Evolutionary conservation across 1,139 yeast species (phyloP).

Genomic region (Nakaseomyces sp.): DNA sequence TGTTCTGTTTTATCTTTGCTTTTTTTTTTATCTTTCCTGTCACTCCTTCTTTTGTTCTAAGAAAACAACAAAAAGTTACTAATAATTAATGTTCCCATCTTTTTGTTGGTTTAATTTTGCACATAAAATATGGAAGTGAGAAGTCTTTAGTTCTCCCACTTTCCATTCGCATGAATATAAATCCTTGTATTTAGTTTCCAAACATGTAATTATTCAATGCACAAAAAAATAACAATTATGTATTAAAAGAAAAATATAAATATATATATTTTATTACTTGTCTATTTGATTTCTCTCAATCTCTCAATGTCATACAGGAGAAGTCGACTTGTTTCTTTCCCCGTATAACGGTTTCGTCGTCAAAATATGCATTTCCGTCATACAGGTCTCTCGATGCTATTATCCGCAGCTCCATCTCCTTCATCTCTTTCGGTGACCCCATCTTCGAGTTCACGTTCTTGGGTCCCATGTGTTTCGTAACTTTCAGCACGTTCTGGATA

Average conservation of each 20-base stretch:
- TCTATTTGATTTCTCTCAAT: no score
- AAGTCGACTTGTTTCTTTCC: neutral
- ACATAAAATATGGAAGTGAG: no score
- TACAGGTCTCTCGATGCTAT: constrained; percentile 27
- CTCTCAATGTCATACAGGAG: neutral
- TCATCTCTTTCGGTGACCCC: constrained; percentile 27
- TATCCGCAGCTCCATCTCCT: constrained; percentile 29
- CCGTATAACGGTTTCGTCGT: neutral
- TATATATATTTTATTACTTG: neutral
- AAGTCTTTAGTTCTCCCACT: neutral
- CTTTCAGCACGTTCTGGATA: constrained; percentile 25
- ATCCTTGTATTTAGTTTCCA: constrained; percentile 6
- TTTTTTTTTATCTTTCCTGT: neutral
- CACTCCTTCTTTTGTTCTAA: neutral
- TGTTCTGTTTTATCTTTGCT: neutral
- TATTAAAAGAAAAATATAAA: neutral
- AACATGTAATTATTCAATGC: constrained; percentile 7
- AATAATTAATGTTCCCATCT: constrained; percentile 4
- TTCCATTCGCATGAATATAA: constrained; percentile 3
- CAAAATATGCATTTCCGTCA: constrained; percentile 7
- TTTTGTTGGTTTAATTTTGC: constrained; percentile 3
- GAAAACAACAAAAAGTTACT: constrained; percentile 1
- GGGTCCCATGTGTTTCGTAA: constrained; percentile 21
- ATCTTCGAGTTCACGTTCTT: constrained; percentile 18
- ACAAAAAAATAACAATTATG: neutral